Base-by-base conservation (phyloP, 495 filamentous ascomycete genomes). In the Penicillium atrosanguineum region DNA sequence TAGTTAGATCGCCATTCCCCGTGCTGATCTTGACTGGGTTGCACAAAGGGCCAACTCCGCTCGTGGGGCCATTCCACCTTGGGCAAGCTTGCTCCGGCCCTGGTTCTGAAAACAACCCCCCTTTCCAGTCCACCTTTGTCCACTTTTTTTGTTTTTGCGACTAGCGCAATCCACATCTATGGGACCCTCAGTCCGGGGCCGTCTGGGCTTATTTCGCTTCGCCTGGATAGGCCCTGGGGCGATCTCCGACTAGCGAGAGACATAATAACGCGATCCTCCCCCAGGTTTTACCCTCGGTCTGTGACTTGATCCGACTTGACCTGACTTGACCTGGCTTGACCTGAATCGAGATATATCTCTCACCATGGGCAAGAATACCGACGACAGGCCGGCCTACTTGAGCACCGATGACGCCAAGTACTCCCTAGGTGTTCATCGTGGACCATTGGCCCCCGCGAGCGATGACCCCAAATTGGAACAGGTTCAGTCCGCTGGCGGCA, bases 361-460 rank as follows among this genome's bases (percentile, higher is more conserved):
- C 44, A 67, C 40, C 45, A 67, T 67, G 64, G 63, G 55, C 50
- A 54, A 59, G 53, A 57, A 48, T 36, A 50, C 52, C 36, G 64
- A 58, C 39, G 63, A 66, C 52, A 65, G 64, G 38, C 58, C 62
- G 6, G 53, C 67, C 20, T 63, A 64, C 53, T 51, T 67, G 51
- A 63, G 41, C 48, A 60, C 65, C 56, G 51, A 65, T 29, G 57
- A 61, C 43, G 67, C 69, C 52, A 72, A 64, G 48, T 70, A 69
- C 47, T 66, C 65, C 7, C 53, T 74, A 23, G 71, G 71, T 39
- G 43, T 60, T 34, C 61, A 70, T 60, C 69, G 71, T 19, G 71
- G 71, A n/a, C 69, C 71, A 14, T 48, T 69, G 25, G 18, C 61
- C n/a, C 34, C 58, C 14, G 44, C 39, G 53, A 53, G 16, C 18